A percentile compares a stretch with the other conserved stretches of the same genome.
Conservation (phyloP, 768 basidiomycete genomes). For the Rhizopogon salebrosus region DNA sequence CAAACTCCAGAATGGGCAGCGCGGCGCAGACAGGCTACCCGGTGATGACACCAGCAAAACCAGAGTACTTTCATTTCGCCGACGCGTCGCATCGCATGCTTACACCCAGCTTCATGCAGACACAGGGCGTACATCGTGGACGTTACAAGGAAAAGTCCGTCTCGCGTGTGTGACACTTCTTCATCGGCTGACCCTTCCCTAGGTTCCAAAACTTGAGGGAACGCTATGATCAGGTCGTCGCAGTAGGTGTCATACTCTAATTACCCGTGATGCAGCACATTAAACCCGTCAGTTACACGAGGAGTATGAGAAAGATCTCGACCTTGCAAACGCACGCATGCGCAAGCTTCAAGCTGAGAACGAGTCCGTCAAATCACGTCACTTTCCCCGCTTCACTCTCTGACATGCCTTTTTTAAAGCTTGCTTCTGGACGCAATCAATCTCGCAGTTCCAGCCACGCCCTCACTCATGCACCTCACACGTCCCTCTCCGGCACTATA, state of each 20-base stretch:
- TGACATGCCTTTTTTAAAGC: slow-evolving; percentile 4
- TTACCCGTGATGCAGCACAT: not conserved
- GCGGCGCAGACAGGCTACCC: slow-evolving; percentile 2
- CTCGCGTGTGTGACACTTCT: not conserved
- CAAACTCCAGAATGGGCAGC: slow-evolving; percentile 6
- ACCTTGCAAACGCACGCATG: slow-evolving; percentile 21
- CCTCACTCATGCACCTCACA: slow-evolving; percentile 26
- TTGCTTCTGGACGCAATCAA: slow-evolving; percentile 30
- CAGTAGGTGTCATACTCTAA: slow-evolving; percentile 12
- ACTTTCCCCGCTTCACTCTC: not conserved
- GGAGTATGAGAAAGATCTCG: slow-evolving; percentile 22
- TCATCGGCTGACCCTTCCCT: not conserved
- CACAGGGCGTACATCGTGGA: slow-evolving; percentile 8
- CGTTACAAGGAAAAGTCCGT: slow-evolving; percentile 30
- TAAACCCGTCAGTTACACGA: slow-evolving; percentile 13
- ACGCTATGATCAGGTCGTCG: slow-evolving; percentile 28
- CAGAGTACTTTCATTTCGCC: slow-evolving; percentile 16
- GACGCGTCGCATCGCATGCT: not conserved
- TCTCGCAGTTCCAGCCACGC: slow-evolving; percentile 26
- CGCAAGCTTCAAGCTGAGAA: slow-evolving; percentile 28
- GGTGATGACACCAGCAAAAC: slow-evolving; percentile 17
- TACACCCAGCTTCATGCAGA: slow-evolving; percentile 9
- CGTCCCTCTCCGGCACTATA: slow-evolving; percentile 21
- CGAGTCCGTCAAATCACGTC: slow-evolving; percentile 16
- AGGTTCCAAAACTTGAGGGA: slow-evolving; percentile 28